phyloP scores from a whole-genome alignment of 75 land plant genomes.

The Azolla pinnata region DNA sequence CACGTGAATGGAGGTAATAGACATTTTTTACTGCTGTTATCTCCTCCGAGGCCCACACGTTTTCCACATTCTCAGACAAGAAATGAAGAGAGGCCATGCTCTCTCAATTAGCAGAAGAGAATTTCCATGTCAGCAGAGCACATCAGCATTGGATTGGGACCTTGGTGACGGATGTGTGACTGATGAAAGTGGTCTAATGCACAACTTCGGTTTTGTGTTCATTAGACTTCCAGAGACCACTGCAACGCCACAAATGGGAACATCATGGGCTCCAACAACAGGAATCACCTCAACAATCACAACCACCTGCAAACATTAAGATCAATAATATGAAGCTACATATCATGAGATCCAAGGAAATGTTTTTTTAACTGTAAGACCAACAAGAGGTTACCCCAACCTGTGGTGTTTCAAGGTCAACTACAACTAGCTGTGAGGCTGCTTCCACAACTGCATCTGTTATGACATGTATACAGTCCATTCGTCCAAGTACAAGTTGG shows the following conservation, averaged over 20 bases:
- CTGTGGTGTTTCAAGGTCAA: conserved; percentile 22
- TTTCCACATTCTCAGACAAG: no score
- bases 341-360: neutral
- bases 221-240: conserved; percentile 17
- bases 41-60: no score
- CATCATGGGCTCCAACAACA: conserved; percentile 7
- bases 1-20: no score
- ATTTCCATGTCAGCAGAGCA: no score
- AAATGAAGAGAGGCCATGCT: no score
- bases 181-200: conserved; percentile 11
- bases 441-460: conserved; percentile 17
- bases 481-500: conserved; percentile 11
- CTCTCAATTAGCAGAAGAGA: no score
- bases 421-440: conserved; percentile 4
- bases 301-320: conserved; percentile 17
- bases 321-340: neutral
- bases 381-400: neutral
- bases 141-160: no score
- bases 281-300: conserved; percentile 25
- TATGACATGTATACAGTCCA: conserved; percentile 16
- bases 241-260: conserved; percentile 18
- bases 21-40: no score
- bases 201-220: conserved; percentile 18
- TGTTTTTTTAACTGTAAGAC: neutral
- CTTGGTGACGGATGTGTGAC: no score